Percentiles rank a stretch among this genome's conserved stretches.
Evolutionary conservation across 352 stramenopile genomes (phyloP).

Genomic region (Pythium rhizo-oryzae): DNA sequence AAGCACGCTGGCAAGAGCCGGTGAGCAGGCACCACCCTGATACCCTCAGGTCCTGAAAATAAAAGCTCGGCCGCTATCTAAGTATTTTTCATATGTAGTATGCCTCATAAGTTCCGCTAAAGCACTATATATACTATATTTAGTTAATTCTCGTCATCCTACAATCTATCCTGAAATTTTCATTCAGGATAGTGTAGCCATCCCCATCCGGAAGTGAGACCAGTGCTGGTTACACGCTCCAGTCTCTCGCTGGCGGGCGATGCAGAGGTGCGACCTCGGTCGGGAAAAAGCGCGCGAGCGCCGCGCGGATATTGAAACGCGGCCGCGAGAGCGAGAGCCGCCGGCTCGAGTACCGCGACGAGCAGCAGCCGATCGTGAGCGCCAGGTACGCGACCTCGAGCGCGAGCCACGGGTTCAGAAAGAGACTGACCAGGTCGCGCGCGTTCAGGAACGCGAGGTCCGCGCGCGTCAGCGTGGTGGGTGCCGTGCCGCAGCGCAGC

Average conservation of each 20-base stretch:
- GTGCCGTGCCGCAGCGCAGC: conserved; percentile 49
- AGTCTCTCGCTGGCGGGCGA: neutral
- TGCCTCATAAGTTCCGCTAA: no score
- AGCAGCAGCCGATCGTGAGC: conserved; percentile 57
- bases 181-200: neutral
- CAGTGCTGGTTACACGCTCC: neutral
- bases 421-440: conserved; percentile 50
- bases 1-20: no score
- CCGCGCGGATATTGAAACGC: conserved; percentile 60
- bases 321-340: conserved; percentile 62
- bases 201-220: conserved; percentile 1
- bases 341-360: conserved; percentile 52
- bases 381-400: conserved; percentile 59
- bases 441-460: conserved; percentile 35
- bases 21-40: no score
- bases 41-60: no score
- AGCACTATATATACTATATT: no score
- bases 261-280: conserved; percentile 2
- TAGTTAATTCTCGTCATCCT: no score
- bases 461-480: conserved; percentile 25
- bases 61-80: no score
- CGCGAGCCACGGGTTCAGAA: conserved; percentile 52
- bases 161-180: no score
- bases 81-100: no score
- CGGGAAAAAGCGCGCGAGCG: conserved; percentile 50